phyloP scores from a whole-genome alignment of 352 stramenopile genomes.

The Blastocystis sp. region DNA sequence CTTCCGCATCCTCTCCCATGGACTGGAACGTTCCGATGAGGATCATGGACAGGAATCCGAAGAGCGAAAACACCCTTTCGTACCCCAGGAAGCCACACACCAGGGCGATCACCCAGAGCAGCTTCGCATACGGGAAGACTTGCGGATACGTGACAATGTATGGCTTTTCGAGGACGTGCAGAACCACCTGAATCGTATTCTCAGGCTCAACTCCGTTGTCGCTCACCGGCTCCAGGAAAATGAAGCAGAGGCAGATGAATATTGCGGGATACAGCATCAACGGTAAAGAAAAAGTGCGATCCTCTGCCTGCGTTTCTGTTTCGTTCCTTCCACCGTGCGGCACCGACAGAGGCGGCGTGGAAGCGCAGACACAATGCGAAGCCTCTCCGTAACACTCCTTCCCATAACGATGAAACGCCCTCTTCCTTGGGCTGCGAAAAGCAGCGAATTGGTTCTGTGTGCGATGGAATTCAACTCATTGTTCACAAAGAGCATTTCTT shows the following conservation, averaged over 20 bases:
- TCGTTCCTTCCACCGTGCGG: no score
- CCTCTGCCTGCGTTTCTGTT: no score
- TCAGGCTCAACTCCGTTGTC: constrained; percentile 17
- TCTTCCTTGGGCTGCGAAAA: no score
- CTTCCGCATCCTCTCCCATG: constrained; percentile 18
- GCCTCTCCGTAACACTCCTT: no score
- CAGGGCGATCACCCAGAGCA: constrained; percentile 8
- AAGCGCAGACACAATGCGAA: no score
- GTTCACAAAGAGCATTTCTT: no score
- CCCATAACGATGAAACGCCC: no score
- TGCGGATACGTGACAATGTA: constrained; percentile 17
- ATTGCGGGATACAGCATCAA: constrained; percentile 31
- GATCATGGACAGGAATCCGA: constrained; percentile 42
- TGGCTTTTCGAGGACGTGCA: not conserved
- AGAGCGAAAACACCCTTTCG: constrained; percentile 31
- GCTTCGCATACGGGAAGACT: constrained; percentile 9
- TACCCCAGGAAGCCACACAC: constrained; percentile 25
- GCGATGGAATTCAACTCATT: no score
- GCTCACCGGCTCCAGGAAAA: constrained; percentile 31
- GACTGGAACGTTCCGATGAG: constrained; percentile 44
- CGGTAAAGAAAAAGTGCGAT: no score
- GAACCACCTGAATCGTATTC: not conserved
- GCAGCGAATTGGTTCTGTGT: no score
- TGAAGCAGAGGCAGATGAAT: constrained; percentile 27
- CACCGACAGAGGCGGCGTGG: no score